Conservation (phyloP, 148 eudicot genomes). For the Polygonum maritimum region DNA sequence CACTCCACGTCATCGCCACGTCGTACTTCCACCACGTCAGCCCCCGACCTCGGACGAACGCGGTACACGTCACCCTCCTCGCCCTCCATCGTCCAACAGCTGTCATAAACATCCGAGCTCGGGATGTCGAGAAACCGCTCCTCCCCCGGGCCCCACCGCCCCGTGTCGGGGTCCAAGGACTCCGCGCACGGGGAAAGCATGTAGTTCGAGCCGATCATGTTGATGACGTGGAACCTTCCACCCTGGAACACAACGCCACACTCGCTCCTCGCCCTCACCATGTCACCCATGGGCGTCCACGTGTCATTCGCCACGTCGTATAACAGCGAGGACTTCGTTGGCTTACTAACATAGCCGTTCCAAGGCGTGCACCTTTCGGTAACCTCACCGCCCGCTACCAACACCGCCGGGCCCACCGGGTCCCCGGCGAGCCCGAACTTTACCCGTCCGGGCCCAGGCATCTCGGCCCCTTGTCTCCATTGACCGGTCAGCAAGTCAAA, state of each 20-base stretch:
- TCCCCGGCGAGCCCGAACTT: neutral
- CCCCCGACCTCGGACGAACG: neutral
- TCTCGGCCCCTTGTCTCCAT: neutral
- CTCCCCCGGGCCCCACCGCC: slow-evolving; percentile 43
- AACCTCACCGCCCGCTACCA: neutral
- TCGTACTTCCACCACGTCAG: neutral
- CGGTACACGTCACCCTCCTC: slow-evolving; percentile 14
- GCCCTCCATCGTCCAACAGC: slow-evolving; percentile 23
- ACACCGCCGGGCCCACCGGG: neutral
- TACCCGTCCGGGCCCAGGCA: neutral
- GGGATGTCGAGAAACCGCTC: slow-evolving; percentile 28
- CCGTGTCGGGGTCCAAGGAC: slow-evolving; percentile 27
- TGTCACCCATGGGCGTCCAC: neutral
- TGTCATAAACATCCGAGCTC: slow-evolving; percentile 6
- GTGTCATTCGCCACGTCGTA: neutral
- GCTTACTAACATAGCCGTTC: too few relatives aligned
- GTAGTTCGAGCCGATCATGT: slow-evolving; percentile 41
- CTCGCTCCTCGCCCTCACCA: neutral
- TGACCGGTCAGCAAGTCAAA: neutral
- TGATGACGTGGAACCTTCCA: slow-evolving; percentile 64
- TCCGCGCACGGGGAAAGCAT: slow-evolving; percentile 25
- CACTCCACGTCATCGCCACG: neutral
- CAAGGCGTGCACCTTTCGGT: too few relatives aligned
- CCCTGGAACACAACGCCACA: slow-evolving; percentile 19
- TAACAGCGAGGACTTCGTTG: neutral